Evolutionary conservation across 257 asterid genomes (phyloP).

Genomic region (Mentha longifolia): DNA sequence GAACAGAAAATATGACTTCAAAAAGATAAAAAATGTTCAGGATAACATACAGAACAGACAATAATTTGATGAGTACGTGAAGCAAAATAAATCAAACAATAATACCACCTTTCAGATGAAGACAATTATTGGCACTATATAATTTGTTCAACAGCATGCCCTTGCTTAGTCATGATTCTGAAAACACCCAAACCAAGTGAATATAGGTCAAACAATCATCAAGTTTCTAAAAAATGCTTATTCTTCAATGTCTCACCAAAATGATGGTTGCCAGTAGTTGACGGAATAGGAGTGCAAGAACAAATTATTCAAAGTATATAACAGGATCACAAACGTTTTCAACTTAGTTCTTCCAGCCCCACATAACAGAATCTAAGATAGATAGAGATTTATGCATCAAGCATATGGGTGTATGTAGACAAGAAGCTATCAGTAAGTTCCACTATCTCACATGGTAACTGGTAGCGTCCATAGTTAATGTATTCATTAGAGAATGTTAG

Average conservation of each 20-base stretch:
- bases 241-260: too few relatives aligned
- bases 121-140: conserved; percentile 9
- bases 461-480: not conserved
- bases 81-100: conserved; percentile 9
- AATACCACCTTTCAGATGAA: conserved; percentile 17
- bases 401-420: not conserved
- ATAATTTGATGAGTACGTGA: conserved; percentile 23
- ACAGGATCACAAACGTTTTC: too few relatives aligned
- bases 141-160: conserved; percentile 11
- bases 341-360: too few relatives aligned
- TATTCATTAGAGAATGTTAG: conserved; percentile 15
- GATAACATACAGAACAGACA: conserved; percentile 26
- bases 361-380: not conserved
- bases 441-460: not conserved
- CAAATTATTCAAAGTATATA: too few relatives aligned
- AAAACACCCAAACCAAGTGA: not conserved
- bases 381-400: not conserved
- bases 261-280: too few relatives aligned
- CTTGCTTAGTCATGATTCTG: conserved; percentile 1
- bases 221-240: conserved; percentile 17
- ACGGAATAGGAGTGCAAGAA: too few relatives aligned
- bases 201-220: conserved; percentile 8
- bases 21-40: conserved; percentile 18
- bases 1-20: conserved; percentile 35
- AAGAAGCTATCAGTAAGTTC: not conserved